These are phyloP conservation scores for Termitomyces bulborhizus DNA, from an alignment of 768 basidiomycete species.

Conservation along the genomic window DNA sequence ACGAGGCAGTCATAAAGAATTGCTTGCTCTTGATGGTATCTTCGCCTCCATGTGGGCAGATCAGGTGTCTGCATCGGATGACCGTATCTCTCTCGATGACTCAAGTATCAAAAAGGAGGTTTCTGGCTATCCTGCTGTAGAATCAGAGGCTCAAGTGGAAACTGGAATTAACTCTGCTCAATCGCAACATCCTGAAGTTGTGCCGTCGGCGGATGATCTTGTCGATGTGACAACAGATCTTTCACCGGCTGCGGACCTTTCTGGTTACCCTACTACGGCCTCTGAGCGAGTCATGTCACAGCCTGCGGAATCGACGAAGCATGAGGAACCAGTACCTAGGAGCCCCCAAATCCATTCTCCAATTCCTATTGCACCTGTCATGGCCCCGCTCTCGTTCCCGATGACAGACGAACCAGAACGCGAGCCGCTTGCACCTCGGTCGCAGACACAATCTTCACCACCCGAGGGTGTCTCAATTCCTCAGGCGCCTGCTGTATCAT, in stretches of 20 bases:
- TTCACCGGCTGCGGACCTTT: slow-evolving; percentile 1
- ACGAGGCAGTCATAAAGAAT: slow-evolving; percentile 71
- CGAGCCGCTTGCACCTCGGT: background rate
- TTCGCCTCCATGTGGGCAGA: slow-evolving; percentile 90
- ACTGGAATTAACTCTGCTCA: background rate
- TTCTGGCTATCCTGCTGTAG: slow-evolving; percentile 40
- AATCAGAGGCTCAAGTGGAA: slow-evolving; percentile 14
- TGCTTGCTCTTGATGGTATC: slow-evolving; percentile 62
- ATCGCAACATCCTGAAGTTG: slow-evolving; percentile 5
- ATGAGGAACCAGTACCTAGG: slow-evolving; percentile 12
- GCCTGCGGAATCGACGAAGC: slow-evolving; percentile 3
- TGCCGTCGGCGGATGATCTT: slow-evolving; percentile 5
- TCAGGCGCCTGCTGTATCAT: slow-evolving; percentile 51
- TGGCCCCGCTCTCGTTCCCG: slow-evolving; percentile 27
- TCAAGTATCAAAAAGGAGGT: slow-evolving; percentile 30
- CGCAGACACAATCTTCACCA: slow-evolving; percentile 7
- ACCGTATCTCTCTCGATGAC: slow-evolving; percentile 25
- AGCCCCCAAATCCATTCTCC: slow-evolving; percentile 7
- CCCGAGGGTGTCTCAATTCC: slow-evolving; percentile 13
- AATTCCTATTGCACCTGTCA: slow-evolving; percentile 7
- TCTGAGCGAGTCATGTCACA: slow-evolving; percentile 19
- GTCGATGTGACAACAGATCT: slow-evolving; percentile 5
- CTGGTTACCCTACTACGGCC: slow-evolving; percentile 19
- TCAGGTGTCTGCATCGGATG: slow-evolving; percentile 64
- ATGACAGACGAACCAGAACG: slow-evolving; percentile 20